Percentiles rank a stretch among this genome's conserved stretches.
Evolutionary conservation across 1,284 basidiomycete species (phyloP).

Genomic region (Heterobasidion annosum): DNA sequence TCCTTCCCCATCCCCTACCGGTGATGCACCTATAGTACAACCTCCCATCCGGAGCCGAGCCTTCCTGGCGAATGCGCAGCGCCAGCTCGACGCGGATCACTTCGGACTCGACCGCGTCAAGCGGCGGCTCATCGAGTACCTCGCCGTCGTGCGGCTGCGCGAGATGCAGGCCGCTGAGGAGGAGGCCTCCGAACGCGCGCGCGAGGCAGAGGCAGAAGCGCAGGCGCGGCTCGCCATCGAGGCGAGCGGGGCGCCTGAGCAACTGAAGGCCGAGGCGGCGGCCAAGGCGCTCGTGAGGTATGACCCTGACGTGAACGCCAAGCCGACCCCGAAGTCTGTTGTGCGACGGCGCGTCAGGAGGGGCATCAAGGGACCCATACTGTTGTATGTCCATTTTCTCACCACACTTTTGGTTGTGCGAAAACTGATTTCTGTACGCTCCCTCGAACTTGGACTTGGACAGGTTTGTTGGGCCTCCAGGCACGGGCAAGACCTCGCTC

Average conservation of each 20-base stretch:
- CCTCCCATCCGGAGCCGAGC: conserved; percentile 33
- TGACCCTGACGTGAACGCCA: neutral
- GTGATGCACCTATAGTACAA: conserved; percentile 1
- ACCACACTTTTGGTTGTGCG: too few relatives aligned
- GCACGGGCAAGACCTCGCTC: conserved; percentile 79
- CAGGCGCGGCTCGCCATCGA: neutral
- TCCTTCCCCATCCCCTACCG: conserved; percentile 6
- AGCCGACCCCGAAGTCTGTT: neutral
- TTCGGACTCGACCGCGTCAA: conserved; percentile 88
- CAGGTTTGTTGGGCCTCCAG: conserved; percentile 77
- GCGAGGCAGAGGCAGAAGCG: conserved; percentile 9
- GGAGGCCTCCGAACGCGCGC: conserved; percentile 4
- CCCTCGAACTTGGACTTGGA: too few relatives aligned
- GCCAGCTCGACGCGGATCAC: conserved; percentile 81
- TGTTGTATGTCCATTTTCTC: conserved; percentile 43
- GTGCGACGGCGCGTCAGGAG: neutral
- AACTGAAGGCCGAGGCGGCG: neutral
- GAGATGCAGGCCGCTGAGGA: conserved; percentile 16
- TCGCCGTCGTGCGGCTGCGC: conserved; percentile 79
- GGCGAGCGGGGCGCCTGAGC: neutral
- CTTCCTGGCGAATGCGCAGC: conserved; percentile 57
- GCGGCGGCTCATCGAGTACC: conserved; percentile 82
- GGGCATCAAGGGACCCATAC: conserved; percentile 70
- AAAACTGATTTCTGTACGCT: too few relatives aligned
- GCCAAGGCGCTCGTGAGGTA: neutral